Base-by-base conservation (phyloP, 768 basidiomycete species). In the Mycena latifolia region DNA sequence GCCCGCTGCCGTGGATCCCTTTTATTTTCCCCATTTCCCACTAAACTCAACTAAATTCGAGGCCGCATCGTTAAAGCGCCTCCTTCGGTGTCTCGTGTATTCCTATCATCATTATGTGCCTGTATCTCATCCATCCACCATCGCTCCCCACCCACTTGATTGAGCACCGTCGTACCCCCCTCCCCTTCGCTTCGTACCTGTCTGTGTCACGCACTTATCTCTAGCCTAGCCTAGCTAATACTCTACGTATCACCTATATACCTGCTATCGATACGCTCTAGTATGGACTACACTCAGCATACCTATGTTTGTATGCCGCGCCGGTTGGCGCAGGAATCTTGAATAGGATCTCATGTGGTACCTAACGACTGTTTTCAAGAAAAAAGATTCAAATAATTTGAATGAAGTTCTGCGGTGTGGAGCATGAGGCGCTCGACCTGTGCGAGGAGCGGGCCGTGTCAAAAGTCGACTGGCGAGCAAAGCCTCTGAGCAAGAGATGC, bases 111-210 rank as follows among this genome's bases (percentile, higher is more conserved):
- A 35, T 35, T 14, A 35, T 35, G 8, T 6, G 8, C 33, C 33
- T 35, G 33, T 39, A 39, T n/a, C 31, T 11, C 37, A 39, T 17
- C 37, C 37, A 39, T 35, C 37, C 41, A 56, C 35, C 47, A 60
- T 27, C 46, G 33, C 45, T 71, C 57, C 67, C 63, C 63, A 71
- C 27, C 60, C 70, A 71, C 61, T 71, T 71, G 70, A 29, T 62
- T 65, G 64, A 69, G 67, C 70, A 62, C 62, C 67, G 69, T 71
- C 70, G 70, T 71, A 68, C 61, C 70, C 70, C 63, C 67, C 54
- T 45, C 65, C 69, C 55, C 24, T 25, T 57, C 8, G 20, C 37
- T 25, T 41, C 10, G 45, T 22, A 8, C 2, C 5, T 11, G 22
- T 25, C n/a, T 25, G 14, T 46, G 22, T 25, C 45, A 14, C 45